Evolutionary conservation across 306 rosid genomes (phyloP).

Genomic region (Clitoria ternatea): DNA sequence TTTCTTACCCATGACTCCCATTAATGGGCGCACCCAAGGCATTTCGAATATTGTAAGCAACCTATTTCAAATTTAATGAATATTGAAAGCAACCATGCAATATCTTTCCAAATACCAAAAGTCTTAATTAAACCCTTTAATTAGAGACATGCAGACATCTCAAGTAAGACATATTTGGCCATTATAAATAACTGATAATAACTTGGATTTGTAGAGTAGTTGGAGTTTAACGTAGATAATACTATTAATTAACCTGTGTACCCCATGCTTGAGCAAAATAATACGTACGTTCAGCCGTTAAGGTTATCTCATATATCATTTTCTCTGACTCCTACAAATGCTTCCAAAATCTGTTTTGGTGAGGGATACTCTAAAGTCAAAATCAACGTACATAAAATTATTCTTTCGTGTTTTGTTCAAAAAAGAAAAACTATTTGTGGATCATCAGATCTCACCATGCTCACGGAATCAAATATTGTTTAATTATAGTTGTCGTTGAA

Average conservation of each 20-base stretch:
- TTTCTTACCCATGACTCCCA: no score
- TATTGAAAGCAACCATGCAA: no score
- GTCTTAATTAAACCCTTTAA: background rate
- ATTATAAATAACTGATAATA: background rate
- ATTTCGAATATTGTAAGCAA: no score
- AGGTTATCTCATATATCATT: background rate
- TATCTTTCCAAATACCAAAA: no score
- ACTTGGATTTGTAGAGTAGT: background rate
- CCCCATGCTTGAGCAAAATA: background rate
- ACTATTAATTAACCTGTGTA: no score
- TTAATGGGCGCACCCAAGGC: no score
- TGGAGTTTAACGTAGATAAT: no score
- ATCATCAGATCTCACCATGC: background rate
- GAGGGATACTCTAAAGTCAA: background rate
- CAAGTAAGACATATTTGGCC: no score
- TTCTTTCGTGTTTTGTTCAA: background rate
- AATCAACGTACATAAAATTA: background rate
- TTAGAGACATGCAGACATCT: background rate
- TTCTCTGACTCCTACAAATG: background rate
- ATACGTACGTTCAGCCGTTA: background rate
- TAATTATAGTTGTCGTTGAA: background rate
- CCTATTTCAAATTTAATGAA: no score
- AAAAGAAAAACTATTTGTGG: no score
- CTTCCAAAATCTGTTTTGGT: background rate
- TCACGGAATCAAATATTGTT: background rate